Conservation (phyloP, 129 eudicot genomes). For the Gnaphalium uliginosum region DNA sequence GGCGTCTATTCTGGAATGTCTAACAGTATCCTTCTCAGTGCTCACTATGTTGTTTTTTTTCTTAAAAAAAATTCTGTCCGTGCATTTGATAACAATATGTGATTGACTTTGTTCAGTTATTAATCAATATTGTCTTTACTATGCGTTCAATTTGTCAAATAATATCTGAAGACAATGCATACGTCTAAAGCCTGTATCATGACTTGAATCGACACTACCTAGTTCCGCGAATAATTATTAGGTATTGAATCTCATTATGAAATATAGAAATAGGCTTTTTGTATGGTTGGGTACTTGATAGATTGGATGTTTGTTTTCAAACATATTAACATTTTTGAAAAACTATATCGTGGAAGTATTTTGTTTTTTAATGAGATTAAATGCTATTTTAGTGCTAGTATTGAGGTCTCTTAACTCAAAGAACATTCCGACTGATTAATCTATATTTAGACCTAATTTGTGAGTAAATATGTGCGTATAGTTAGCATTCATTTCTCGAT, state of each 20-base stretch:
- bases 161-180: no score
- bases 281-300: neutral
- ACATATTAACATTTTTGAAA: neutral
- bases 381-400: conserved; percentile 6
- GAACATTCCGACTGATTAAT: neutral
- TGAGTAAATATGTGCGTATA: neutral
- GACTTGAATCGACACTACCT: neutral
- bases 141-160: no score
- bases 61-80: no score
- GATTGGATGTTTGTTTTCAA: neutral
- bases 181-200: no score
- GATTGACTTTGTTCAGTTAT: neutral
- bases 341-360: neutral
- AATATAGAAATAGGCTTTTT: neutral
- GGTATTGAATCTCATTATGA: neutral
- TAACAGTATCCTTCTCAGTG: conserved; percentile 75
- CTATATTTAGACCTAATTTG: neutral
- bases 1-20: conserved; percentile 54
- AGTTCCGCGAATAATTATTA: neutral
- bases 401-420: neutral
- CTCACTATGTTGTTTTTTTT: neutral
- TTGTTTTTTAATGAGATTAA: neutral
- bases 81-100: neutral
- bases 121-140: neutral
- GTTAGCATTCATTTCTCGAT: neutral